Base-by-base conservation (phyloP, 2,329 filamentous ascomycete species). In the Neofusicoccum ribis region DNA sequence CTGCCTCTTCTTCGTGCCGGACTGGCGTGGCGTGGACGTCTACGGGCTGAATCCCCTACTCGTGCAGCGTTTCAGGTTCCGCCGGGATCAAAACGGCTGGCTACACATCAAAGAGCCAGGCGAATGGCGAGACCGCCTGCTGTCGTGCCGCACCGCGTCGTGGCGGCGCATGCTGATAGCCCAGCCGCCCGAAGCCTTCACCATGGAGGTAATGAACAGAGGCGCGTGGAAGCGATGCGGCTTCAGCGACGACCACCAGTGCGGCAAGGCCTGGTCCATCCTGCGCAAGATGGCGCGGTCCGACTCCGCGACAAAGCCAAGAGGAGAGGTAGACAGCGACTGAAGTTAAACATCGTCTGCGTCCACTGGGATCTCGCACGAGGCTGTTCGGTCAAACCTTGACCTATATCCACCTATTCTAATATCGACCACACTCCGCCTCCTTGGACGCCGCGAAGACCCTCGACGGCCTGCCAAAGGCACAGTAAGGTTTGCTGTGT, bases 181-280 rank as follows among this genome's bases (percentile, higher is more conserved):
- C 11, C 59, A 62, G 37, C 59, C 59, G 36, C 59, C 59, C 46
- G 59, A 62, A 46, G 34, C 36, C 12, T 51, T 51, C 59, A n/a
- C 20, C 12, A 11, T 50, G 17, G 34, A 37, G 4, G 7, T 51
- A 17, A 17, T 15, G 15, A 5, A 1, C 3, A 3, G n/a, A 3
- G 27, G 23, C 15, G 12, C 14, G 9, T 9, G 23, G 17, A 3
- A 11, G 3, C 15, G 2, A n/a, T 49, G 58, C 58, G n/a, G 15
- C 9, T 51, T 62, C 44, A 8, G 46, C 20, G 34, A 31, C 37
- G 46, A 34, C 27, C 27, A 31, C 27, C 27, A 31, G 27, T 44
- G 39, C 46, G 59, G 47, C 46, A 17, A 51, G 1, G 59, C 46
- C 2, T 62, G 46, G 34, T 34, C 50, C 7, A 2, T 14, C n/a